A percentile compares a stretch with the other conserved stretches of the same genome.
phyloP scores from a whole-genome alignment of 225 moss, liverwort and hornwort genomes.

The Neckera pumila region DNA sequence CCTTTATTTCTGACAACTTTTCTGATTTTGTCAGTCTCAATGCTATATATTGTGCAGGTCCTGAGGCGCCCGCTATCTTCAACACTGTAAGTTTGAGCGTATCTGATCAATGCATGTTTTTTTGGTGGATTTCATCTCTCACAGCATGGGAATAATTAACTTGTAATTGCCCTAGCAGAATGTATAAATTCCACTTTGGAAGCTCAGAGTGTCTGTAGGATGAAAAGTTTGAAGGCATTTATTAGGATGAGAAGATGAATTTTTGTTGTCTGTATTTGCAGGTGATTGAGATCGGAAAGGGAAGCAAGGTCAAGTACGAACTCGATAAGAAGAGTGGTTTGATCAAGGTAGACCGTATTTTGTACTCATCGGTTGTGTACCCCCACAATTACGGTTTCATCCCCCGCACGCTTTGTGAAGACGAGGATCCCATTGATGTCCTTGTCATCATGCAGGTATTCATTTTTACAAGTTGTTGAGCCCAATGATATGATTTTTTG shows the following conservation, averaged over 20 bases:
- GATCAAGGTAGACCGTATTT: slow-evolving; percentile 92
- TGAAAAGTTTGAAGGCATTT: not conserved
- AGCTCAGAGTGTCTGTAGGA: not conserved
- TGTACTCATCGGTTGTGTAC: slow-evolving; percentile 94
- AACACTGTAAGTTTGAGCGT: slow-evolving; percentile 48
- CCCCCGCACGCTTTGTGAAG: slow-evolving; percentile 89
- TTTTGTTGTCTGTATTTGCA: not conserved
- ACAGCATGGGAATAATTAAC: not conserved
- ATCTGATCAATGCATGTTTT: not conserved
- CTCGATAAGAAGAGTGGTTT: slow-evolving; percentile 91
- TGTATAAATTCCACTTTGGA: not conserved
- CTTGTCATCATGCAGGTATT: slow-evolving; percentile 92
- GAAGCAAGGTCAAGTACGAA: slow-evolving; percentile 96
- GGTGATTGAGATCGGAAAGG: slow-evolving; percentile 98
- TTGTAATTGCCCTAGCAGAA: not conserved
- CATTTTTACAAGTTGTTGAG: not conserved
- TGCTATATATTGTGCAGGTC: slow-evolving; percentile 27
- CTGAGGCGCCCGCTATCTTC: slow-evolving; percentile 71
- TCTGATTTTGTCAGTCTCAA: not conserved
- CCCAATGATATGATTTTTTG: not conserved
- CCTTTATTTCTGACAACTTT: not conserved
- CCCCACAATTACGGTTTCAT: slow-evolving; percentile 98
- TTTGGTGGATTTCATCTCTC: not conserved
- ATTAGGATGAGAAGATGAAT: not conserved
- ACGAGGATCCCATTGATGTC: slow-evolving; percentile 84